Evolutionary conservation across 768 basidiomycete genomes (phyloP), one percentile per base, ranked within the genome.

Genomic region (Auricularia sp.): DNA sequence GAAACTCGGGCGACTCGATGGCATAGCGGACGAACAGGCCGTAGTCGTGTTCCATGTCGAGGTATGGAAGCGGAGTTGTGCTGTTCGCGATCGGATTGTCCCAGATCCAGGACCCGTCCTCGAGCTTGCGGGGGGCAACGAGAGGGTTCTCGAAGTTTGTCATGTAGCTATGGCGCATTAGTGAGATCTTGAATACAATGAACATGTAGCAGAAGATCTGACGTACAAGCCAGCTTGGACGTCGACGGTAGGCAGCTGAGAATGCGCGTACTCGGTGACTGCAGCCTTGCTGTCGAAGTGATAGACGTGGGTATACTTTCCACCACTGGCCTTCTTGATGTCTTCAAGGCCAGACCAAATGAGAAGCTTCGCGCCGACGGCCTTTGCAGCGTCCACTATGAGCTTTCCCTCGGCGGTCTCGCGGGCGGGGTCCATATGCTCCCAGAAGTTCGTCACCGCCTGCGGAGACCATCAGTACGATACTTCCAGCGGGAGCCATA

Each of bases 341-440:
- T 11, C 12, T 21, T 12, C 14, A 10, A 56, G 54, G 29, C 54
- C 54, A 21, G n/a, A n/a, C 64, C 62, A 66, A 16, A 69, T 61
- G 56, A 69, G 62, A 34, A 64, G 68, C 39, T 68, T 66, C 14
- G 66, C 61, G 8, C 63, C 63, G 21, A 53, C 59, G 29, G 36
- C 61, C 61, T 68, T 66, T 1, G 67, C 68, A 3, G 65, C 67
- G 61, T 69, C 68, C n/a, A 68, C 63, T n/a, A 69, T 67, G 21
- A 62, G 54, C 63, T 66, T 68, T 29, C 67, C 68, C 54, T 69
- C 67, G 61, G 65, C 51, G 21, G 23, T 56, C n/a, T 61, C 65
- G 44, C 66, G 58, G 35, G 64, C 65, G 14, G 8, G 12, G 54
- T 56, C 54, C 21, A 56, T 12, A 56, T 56, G 54, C 54, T 56